Conservation (phyloP, 768 basidiomycete genomes). For the Kwoniella bestiolae region DNA sequence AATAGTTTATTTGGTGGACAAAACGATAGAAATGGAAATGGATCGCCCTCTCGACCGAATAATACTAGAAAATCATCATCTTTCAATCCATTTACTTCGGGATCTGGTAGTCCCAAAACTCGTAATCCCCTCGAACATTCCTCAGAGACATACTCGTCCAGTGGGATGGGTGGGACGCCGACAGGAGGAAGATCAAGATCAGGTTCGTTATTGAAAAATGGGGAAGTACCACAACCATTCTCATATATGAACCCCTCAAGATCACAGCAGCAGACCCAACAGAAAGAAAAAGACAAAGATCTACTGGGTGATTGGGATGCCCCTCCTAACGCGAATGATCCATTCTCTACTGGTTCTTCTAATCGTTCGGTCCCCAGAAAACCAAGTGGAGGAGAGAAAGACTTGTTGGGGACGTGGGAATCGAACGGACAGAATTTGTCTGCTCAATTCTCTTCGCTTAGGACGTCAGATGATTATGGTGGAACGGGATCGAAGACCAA, state of each 20-base stretch:
- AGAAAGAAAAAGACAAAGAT: conserved; percentile 11
- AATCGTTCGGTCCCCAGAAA: not conserved
- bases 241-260: conserved; percentile 15
- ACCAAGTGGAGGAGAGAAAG: conserved; percentile 17
- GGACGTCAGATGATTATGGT: conserved; percentile 2
- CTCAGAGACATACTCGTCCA: conserved; percentile 45
- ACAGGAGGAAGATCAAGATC: conserved; percentile 22
- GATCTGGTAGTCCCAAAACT: conserved; percentile 11
- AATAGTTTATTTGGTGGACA: conserved; percentile 30
- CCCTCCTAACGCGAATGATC: not conserved
- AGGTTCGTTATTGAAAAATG: conserved; percentile 16
- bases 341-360: not conserved
- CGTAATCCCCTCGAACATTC: conserved; percentile 9
- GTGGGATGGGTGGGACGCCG: conserved; percentile 15
- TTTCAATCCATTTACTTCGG: conserved; percentile 42
- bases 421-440: conserved; percentile 34
- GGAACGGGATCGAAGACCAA: not conserved
- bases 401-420: conserved; percentile 39
- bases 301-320: conserved; percentile 22
- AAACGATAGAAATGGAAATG: not conserved
- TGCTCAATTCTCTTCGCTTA: conserved; percentile 27
- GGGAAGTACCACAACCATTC: conserved; percentile 25
- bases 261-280: not conserved
- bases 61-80: conserved; percentile 22
- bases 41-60: conserved; percentile 20